Percentiles rank a stretch among this genome's conserved stretches.
Conservation (phyloP, 768 basidiomycete genomes). For the Coprinellus aureogranulatus region DNA sequence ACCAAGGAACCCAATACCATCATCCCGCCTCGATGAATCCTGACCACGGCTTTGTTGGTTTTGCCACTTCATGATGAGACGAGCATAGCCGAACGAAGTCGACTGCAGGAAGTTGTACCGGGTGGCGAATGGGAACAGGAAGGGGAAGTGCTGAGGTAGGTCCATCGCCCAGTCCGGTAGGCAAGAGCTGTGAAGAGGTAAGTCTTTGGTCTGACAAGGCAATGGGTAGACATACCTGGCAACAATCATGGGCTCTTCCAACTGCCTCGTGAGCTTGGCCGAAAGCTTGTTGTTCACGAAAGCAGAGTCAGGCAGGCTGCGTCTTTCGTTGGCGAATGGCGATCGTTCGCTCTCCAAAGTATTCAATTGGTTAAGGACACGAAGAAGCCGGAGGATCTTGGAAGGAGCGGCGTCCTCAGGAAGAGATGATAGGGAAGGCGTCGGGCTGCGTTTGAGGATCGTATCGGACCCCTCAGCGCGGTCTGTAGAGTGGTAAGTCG, state of each 20-base stretch:
- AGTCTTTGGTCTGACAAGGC: slow-evolving; percentile 3
- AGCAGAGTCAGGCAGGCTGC: slow-evolving; percentile 70
- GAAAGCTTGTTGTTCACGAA: slow-evolving; percentile 98
- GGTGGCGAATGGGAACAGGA: slow-evolving; percentile 98
- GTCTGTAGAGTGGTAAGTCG: not conserved
- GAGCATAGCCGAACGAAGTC: slow-evolving; percentile 95
- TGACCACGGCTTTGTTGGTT: slow-evolving; percentile 80
- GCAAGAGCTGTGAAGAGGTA: slow-evolving; percentile 63
- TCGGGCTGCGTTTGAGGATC: slow-evolving; percentile 52
- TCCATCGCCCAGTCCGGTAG: slow-evolving; percentile 97
- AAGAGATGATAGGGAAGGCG: slow-evolving; percentile 71
- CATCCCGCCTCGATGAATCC: slow-evolving; percentile 79
- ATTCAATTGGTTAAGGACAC: slow-evolving; percentile 83
- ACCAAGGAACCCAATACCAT: slow-evolving; percentile 88
- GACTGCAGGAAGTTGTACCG: slow-evolving; percentile 97
- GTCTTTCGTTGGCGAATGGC: slow-evolving; percentile 46
- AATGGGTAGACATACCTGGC: slow-evolving; percentile 63
- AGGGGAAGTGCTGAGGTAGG: slow-evolving; percentile 93
- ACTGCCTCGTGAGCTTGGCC: slow-evolving; percentile 93
- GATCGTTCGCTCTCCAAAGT: slow-evolving; percentile 66
- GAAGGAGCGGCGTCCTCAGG: slow-evolving; percentile 82
- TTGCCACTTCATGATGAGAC: slow-evolving; percentile 93
- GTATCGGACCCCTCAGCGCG: slow-evolving; percentile 41
- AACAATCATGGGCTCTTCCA: slow-evolving; percentile 99
- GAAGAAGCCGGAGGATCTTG: slow-evolving; percentile 86